phyloP scores from a whole-genome alignment of 176 grass and related monocot species.

The Cocos nucifera region DNA sequence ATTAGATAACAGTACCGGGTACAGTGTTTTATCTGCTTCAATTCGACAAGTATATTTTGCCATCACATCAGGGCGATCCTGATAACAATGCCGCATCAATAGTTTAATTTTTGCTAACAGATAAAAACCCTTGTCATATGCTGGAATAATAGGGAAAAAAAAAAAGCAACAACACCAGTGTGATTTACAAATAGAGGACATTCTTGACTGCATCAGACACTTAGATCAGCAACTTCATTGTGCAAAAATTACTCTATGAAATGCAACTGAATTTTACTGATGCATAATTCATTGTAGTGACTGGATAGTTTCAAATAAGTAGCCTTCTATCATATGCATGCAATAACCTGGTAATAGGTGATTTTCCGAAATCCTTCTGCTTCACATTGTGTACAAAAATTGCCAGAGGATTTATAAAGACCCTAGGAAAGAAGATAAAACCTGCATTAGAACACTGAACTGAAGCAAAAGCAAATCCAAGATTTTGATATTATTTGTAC shows the following conservation, averaged over 20 bases:
- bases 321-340: no score
- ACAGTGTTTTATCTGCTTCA: conserved; percentile 81
- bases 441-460: background rate
- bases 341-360: conserved; percentile 84
- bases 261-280: no score
- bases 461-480: conserved; percentile 12
- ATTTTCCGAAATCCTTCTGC: conserved; percentile 98
- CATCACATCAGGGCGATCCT: conserved; percentile 99
- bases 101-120: no score
- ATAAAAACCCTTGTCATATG: no score
- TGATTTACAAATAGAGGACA: no score
- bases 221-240: no score
- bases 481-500: conserved; percentile 29
- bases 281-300: no score
- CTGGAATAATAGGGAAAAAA: no score
- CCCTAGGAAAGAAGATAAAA: conserved; percentile 45
- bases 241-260: no score
- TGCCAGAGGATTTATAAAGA: conserved; percentile 79
- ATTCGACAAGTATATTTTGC: conserved; percentile 87
- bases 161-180: no score
- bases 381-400: conserved; percentile 98
- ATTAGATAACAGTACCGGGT: conserved; percentile 94
- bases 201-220: no score
- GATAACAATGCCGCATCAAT: background rate
- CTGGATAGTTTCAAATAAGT: no score